Conservation (phyloP, 2,329 filamentous ascomycete species). For the Cercospora sesami region DNA sequence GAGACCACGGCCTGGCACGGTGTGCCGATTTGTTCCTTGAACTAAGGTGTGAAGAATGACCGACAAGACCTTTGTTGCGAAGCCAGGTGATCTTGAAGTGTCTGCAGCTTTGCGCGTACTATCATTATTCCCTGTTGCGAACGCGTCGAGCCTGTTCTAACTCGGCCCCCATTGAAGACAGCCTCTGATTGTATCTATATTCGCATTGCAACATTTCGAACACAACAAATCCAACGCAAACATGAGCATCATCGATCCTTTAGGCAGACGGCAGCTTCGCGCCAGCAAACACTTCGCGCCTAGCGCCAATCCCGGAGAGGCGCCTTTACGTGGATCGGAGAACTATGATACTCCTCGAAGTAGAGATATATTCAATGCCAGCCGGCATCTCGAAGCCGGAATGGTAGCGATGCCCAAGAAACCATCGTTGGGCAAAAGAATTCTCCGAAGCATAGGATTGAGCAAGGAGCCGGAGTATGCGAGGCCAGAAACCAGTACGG, state of each 20-base stretch:
- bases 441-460: not conserved
- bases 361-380: conserved; percentile 10
- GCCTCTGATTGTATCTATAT: not conserved
- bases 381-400: not conserved
- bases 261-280: not conserved
- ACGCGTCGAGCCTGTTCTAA: not conserved
- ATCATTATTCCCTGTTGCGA: not conserved
- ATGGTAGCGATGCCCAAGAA: not conserved
- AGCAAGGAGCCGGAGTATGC: not conserved
- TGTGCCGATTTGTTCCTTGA: not conserved
- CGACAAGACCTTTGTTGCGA: not conserved
- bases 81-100: not conserved
- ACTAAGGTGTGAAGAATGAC: not conserved
- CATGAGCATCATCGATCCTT: conserved; percentile 12
- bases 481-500: not conserved
- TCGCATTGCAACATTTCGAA: not conserved
- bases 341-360: conserved; percentile 13
- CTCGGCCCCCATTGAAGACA: not conserved
- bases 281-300: not conserved
- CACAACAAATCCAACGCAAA: not conserved
- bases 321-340: conserved; percentile 8
- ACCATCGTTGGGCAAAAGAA: not conserved
- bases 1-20: not conserved
- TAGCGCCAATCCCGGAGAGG: not conserved
- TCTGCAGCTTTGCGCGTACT: not conserved